phyloP scores from a whole-genome alignment of 129 eudicot species.

The Flaveria trinervia region DNA sequence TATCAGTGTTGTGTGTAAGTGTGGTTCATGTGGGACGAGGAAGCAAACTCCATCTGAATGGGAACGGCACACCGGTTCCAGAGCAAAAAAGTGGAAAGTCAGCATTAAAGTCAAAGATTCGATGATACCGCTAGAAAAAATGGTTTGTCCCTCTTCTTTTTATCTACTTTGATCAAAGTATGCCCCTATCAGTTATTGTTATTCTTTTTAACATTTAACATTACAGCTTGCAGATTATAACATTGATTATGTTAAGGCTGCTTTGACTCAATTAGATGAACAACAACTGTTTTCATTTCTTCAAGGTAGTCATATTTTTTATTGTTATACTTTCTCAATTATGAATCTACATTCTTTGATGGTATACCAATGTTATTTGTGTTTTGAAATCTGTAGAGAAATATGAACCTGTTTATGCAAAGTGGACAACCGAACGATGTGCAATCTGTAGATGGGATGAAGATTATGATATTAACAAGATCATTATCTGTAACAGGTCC shows the following conservation, averaged over 20 bases:
- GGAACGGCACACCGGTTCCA: slow-evolving; percentile 97
- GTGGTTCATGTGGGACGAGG: slow-evolving; percentile 82
- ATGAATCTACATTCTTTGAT: not conserved
- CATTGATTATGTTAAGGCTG: slow-evolving; percentile 33
- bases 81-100: slow-evolving; percentile 92
- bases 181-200: slow-evolving; percentile 14
- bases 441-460: slow-evolving; percentile 97
- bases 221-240: slow-evolving; percentile 65
- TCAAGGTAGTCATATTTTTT: slow-evolving; percentile 49
- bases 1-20: slow-evolving; percentile 77
- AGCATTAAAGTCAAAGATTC: slow-evolving; percentile 84
- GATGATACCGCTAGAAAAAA: slow-evolving; percentile 56
- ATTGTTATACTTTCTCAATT: slow-evolving; percentile 8
- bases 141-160: slow-evolving; percentile 56
- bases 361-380: not conserved
- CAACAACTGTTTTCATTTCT: slow-evolving; percentile 56
- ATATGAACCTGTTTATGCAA: slow-evolving; percentile 75
- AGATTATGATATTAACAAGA: slow-evolving; percentile 94
- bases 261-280: slow-evolving; percentile 49
- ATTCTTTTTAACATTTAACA: slow-evolving; percentile 15
- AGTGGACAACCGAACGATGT: slow-evolving; percentile 96
- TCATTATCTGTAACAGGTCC: slow-evolving; percentile 93
- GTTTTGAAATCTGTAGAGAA: slow-evolving; percentile 45
- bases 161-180: not conserved
- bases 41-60: slow-evolving; percentile 81